A percentile compares a stretch with the other conserved stretches of the same genome.
These are phyloP conservation scores for Diaporthe australafricana DNA, from an alignment of 2,329 filamentous ascomycete genomes.

Conservation along the genomic window DNA sequence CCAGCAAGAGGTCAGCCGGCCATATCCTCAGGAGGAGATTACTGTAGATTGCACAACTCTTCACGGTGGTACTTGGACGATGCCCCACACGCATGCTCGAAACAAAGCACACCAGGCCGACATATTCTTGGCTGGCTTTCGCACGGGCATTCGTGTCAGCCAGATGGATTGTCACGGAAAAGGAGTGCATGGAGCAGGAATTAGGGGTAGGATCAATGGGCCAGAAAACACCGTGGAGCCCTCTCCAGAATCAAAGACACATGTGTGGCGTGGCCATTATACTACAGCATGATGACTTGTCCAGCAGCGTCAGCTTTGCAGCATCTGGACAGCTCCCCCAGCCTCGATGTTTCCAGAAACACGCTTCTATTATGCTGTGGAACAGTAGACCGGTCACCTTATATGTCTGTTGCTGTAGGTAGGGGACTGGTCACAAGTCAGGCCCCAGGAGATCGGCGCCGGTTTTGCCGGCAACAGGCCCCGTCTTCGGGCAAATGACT, in stretches of 20 bases:
- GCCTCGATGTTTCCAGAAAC: constrained; percentile 22
- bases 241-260: constrained; percentile 8
- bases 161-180: constrained; percentile 21
- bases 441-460: constrained; percentile 20
- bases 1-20: background rate
- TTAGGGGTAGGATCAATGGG: constrained; percentile 28
- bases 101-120: constrained; percentile 24
- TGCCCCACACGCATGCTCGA: constrained; percentile 21
- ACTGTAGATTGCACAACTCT: constrained; percentile 28
- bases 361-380: background rate
- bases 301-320: constrained; percentile 6
- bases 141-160: constrained; percentile 32
- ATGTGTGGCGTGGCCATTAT: constrained; percentile 5
- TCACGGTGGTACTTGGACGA: constrained; percentile 25
- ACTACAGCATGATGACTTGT: constrained; percentile 18
- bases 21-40: constrained; percentile 19
- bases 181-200: constrained; percentile 28
- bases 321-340: background rate
- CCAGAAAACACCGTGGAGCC: constrained; percentile 20
- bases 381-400: constrained; percentile 19
- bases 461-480: constrained; percentile 18
- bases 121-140: constrained; percentile 18
- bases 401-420: background rate
- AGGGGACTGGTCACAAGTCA: constrained; percentile 25
- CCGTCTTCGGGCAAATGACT: constrained; percentile 13